Percentiles rank a stretch among this genome's conserved stretches.
These are phyloP conservation scores for Daldinia decipiens DNA, from an alignment of 495 filamentous ascomycete genomes.

Conservation along the genomic window DNA sequence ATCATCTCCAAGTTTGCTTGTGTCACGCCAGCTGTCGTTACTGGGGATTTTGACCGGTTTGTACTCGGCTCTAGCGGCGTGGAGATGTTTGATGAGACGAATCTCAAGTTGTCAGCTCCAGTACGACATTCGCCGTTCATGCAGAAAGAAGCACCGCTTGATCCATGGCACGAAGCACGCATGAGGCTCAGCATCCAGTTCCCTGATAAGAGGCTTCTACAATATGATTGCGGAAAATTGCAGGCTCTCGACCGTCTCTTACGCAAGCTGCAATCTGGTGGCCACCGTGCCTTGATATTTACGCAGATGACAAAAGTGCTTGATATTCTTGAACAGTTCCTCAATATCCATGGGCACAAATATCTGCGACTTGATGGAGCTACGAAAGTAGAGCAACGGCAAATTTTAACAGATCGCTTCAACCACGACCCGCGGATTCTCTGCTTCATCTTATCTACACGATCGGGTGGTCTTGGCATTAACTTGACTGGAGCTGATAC, in stretches of 20 bases:
- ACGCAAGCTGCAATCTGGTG: constrained; percentile 85
- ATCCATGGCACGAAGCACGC: constrained; percentile 93
- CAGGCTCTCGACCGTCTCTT: constrained; percentile 89
- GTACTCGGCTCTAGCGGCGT: constrained; percentile 69
- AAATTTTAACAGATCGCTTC: constrained; percentile 95
- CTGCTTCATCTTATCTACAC: constrained; percentile 92
- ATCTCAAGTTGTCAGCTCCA: constrained; percentile 57
- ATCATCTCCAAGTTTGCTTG: constrained; percentile 90
- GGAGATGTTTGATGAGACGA: constrained; percentile 65
- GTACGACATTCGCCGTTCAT: constrained; percentile 60
- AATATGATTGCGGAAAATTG: constrained; percentile 98
- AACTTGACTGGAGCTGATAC: constrained; percentile 97
- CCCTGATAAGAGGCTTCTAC: constrained; percentile 91
- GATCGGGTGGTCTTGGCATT: constrained; percentile 94
- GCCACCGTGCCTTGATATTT: constrained; percentile 95
- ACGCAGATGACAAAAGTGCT: constrained; percentile 99
- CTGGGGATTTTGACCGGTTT: constrained; percentile 76
- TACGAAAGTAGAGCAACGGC: constrained; percentile 94
- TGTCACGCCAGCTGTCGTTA: constrained; percentile 87
- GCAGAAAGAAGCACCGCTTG: constrained; percentile 62
- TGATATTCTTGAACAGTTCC: constrained; percentile 95
- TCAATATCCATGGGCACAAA: constrained; percentile 97
- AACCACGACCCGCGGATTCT: constrained; percentile 93
- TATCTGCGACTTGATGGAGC: constrained; percentile 95
- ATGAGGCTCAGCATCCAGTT: constrained; percentile 96